phyloP scores from a whole-genome alignment of 345 rosid species.

The Pistacia integerrima region DNA sequence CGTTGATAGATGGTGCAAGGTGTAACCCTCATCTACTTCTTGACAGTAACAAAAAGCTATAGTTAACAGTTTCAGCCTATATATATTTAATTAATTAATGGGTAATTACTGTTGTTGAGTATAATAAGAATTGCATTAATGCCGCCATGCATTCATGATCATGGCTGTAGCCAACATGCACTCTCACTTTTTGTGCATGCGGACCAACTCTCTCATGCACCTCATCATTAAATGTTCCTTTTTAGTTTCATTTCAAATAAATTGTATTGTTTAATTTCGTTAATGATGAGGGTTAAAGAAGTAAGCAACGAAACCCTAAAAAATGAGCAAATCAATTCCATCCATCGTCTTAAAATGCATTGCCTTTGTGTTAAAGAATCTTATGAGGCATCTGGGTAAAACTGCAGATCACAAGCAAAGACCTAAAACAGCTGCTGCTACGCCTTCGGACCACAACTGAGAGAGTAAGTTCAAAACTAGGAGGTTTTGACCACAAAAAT shows the following conservation, averaged over 20 bases:
- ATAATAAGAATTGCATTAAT: constrained; percentile 7
- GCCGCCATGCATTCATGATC: constrained; percentile 35
- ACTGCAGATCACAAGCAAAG: no score
- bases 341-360: no score
- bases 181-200: constrained; percentile 43
- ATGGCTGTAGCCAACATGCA: constrained; percentile 20
- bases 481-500: no score
- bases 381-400: no score
- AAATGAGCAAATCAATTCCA: no score
- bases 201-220: constrained; percentile 33
- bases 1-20: background rate
- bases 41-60: background rate
- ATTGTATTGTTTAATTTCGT: background rate
- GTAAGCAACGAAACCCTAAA: no score
- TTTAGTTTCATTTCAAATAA: background rate
- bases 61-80: background rate
- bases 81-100: background rate
- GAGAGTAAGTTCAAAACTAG: no score
- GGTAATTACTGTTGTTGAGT: background rate
- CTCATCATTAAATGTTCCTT: constrained; percentile 3
- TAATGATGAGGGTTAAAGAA: background rate
- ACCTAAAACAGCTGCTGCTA: no score
- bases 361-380: no score
- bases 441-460: no score
- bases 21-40: constrained; percentile 10